A percentile compares a stretch with the other conserved stretches of the same genome.
Evolutionary conservation across 1,284 basidiomycete species (phyloP).

Genomic region (Cutaneotrichosporon cavernicola): DNA sequence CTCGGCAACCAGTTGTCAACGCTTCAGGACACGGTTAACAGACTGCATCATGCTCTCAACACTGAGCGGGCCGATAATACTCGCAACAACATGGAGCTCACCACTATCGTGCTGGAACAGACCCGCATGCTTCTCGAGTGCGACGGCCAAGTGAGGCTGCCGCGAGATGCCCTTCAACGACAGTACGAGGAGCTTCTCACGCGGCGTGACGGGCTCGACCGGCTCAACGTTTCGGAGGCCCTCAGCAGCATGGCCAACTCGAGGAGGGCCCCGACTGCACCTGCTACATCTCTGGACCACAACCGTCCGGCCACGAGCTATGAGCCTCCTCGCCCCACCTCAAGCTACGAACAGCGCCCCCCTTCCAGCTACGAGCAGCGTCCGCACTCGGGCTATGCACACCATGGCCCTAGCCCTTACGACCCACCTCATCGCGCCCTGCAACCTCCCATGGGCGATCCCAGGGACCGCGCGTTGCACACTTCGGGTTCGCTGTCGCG

Average conservation of each 20-base stretch:
- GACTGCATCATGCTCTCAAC: slow-evolving; percentile 32
- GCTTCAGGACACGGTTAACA: slow-evolving; percentile 38
- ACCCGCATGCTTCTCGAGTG: slow-evolving; percentile 19
- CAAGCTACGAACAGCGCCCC: slow-evolving; percentile 7
- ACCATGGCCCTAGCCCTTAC: background rate
- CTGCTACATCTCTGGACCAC: background rate
- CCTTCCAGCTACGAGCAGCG: slow-evolving; percentile 6
- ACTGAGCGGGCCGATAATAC: slow-evolving; percentile 39
- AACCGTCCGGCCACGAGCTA: slow-evolving; percentile 4
- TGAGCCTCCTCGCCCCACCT: slow-evolving; percentile 11
- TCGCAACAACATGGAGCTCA: slow-evolving; percentile 33
- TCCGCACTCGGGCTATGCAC: background rate
- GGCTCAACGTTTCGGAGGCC: slow-evolving; percentile 8
- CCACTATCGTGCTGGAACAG: slow-evolving; percentile 39
- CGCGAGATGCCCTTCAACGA: slow-evolving; percentile 11
- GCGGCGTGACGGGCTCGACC: slow-evolving; percentile 9
- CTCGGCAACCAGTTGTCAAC: slow-evolving; percentile 30
- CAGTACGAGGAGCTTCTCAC: slow-evolving; percentile 10
- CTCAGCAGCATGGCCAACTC: slow-evolving; percentile 6
- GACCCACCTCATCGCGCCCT: background rate
- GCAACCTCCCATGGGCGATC: slow-evolving; percentile 9
- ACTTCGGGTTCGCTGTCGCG: background rate
- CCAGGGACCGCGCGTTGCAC: background rate
- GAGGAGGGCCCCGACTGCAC: background rate
- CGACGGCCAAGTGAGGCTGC: slow-evolving; percentile 1